A percentile compares a stretch with the other conserved stretches of the same genome.
phyloP scores from a whole-genome alignment of 2,329 filamentous ascomycete genomes.

The Talaromyces sp. region DNA sequence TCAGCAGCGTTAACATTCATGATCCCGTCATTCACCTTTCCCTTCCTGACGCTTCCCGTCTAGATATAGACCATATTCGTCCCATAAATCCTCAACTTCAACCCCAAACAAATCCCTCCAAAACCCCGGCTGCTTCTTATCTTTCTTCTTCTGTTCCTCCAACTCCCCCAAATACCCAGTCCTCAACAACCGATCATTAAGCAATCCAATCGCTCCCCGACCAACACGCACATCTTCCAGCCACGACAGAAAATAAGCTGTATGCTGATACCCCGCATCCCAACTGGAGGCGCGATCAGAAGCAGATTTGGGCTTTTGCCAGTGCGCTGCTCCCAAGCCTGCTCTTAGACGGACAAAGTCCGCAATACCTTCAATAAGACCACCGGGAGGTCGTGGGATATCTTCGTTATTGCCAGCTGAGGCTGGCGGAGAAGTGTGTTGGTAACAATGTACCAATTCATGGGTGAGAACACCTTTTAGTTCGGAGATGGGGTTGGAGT shows the following conservation, averaged over 20 bases:
- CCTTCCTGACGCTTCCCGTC: constrained; percentile 24
- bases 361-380: constrained; percentile 83
- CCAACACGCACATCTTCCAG: constrained; percentile 67
- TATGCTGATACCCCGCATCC: constrained; percentile 86
- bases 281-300: constrained; percentile 57
- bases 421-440: constrained; percentile 59
- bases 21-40: not conserved
- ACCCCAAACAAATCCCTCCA: constrained; percentile 55
- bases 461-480: constrained; percentile 80
- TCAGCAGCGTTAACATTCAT: not conserved
- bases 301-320: constrained; percentile 53
- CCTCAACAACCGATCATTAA: constrained; percentile 36
- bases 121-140: constrained; percentile 20
- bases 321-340: constrained; percentile 72
- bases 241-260: constrained; percentile 85
- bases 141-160: not conserved
- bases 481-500: constrained; percentile 47
- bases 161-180: constrained; percentile 32
- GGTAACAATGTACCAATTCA: constrained; percentile 92
- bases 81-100: constrained; percentile 66
- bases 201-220: constrained; percentile 59
- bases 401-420: constrained; percentile 15
- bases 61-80: constrained; percentile 59
- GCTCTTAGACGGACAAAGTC: constrained; percentile 83
- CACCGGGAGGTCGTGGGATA: constrained; percentile 52